phyloP scores from a whole-genome alignment of 2,329 filamentous ascomycete species.

The Drechslerella dactyloides region DNA sequence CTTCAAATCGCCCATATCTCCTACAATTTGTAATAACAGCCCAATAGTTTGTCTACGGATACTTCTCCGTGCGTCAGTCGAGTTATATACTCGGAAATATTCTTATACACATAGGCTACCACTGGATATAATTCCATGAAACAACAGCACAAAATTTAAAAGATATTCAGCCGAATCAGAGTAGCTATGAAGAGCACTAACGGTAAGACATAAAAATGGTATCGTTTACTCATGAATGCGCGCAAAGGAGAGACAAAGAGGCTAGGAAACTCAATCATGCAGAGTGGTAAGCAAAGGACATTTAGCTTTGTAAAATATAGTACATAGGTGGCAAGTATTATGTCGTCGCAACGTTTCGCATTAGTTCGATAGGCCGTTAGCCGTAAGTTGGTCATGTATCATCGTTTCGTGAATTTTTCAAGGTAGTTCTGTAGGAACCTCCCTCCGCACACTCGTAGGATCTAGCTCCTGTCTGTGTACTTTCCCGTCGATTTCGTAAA shows the following conservation, averaged over 20 bases:
- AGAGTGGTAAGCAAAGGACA: no score
- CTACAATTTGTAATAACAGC: no score
- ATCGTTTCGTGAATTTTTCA: constrained; percentile 4
- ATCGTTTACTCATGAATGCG: constrained; percentile 18
- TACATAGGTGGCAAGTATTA: neutral
- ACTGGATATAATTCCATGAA: no score
- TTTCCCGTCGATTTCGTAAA: constrained; percentile 30
- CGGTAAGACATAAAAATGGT: constrained; percentile 42
- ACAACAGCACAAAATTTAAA: no score
- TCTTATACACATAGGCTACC: no score
- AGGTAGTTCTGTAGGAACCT: constrained; percentile 39
- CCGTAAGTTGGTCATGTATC: constrained; percentile 23
- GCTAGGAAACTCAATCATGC: no score
- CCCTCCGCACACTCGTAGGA: constrained; percentile 25
- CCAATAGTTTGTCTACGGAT: no score
- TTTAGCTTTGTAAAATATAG: neutral
- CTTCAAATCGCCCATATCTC: no score
- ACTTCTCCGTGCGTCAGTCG: no score
- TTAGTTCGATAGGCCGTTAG: constrained; percentile 12
- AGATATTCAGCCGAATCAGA: no score
- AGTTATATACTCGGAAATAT: no score
- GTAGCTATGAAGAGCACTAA: no score
- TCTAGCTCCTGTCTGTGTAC: constrained; percentile 4
- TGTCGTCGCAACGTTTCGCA: neutral
- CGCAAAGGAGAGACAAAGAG: neutral